These are phyloP conservation scores for Leishmania mexicana DNA, from an alignment of 208 protist genomes.

Conservation along the genomic window DNA sequence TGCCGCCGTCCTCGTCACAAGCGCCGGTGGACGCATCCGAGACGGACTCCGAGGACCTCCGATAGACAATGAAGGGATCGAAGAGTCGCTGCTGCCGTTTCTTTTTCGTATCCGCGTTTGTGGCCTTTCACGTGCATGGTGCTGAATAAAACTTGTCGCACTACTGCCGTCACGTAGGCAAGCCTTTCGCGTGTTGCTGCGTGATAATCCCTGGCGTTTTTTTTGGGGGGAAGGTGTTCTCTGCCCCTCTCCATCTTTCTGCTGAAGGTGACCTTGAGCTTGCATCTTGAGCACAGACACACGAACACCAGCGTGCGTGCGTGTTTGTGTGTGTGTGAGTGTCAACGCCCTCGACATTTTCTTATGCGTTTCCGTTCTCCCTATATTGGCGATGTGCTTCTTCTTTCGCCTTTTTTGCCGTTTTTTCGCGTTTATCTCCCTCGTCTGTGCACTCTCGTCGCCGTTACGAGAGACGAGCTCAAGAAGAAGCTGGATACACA, in stretches of 20 bases:
- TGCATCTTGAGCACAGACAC: background rate
- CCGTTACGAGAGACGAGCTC: background rate
- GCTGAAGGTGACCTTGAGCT: background rate
- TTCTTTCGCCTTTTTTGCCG: background rate
- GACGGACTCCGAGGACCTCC: slow-evolving; percentile 31
- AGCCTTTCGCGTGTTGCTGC: background rate
- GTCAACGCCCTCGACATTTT: background rate
- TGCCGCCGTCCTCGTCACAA: slow-evolving; percentile 3
- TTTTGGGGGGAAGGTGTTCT: background rate
- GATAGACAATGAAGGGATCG: background rate
- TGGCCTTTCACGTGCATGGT: background rate
- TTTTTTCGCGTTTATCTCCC: background rate
- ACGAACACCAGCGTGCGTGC: background rate
- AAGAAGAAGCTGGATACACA: background rate
- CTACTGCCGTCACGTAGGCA: background rate
- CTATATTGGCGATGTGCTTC: background rate
- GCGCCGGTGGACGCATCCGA: slow-evolving; percentile 13
- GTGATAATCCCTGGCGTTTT: background rate
- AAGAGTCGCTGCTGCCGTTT: background rate
- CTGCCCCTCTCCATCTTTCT: background rate
- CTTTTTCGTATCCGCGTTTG: background rate
- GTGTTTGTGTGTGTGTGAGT: background rate
- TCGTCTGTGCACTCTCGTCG: background rate
- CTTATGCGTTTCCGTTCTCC: background rate
- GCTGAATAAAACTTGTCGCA: background rate